These are phyloP conservation scores for Boletus subcaerulescens DNA, from an alignment of 768 basidiomycete genomes.

Conservation along the genomic window DNA sequence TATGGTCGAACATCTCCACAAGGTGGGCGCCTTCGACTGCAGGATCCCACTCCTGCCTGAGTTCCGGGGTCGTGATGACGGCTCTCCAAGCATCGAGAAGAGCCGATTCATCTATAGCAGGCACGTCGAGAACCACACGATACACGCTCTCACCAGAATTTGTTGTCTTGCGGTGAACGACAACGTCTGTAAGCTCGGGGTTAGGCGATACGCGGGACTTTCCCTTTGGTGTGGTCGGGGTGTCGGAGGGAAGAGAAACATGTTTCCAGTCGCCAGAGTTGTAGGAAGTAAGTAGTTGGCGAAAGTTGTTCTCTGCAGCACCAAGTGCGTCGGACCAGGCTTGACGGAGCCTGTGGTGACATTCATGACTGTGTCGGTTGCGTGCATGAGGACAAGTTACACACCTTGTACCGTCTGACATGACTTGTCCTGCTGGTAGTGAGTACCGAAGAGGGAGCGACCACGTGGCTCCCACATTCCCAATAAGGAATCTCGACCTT, in stretches of 20 bases:
- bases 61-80: conserved; percentile 79
- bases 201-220: conserved; percentile 50
- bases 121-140: conserved; percentile 78
- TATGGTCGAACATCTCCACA: conserved; percentile 82
- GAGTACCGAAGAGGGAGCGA: not conserved
- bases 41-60: conserved; percentile 90
- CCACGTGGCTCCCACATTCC: conserved; percentile 9
- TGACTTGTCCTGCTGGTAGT: conserved; percentile 17
- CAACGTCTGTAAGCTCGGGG: conserved; percentile 68
- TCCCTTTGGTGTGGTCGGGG: conserved; percentile 52
- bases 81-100: conserved; percentile 79
- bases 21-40: conserved; percentile 83
- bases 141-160: conserved; percentile 77
- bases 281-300: conserved; percentile 70
- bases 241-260: conserved; percentile 47
- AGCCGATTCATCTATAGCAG: conserved; percentile 50
- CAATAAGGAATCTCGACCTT: conserved; percentile 1
- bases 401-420: conserved; percentile 64
- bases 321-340: conserved; percentile 78
- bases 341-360: conserved; percentile 64
- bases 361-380: not conserved
- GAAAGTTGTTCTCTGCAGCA: conserved; percentile 74
- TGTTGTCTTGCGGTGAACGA: conserved; percentile 68
- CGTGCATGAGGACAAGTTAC: conserved; percentile 9
- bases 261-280: conserved; percentile 79